Base-by-base conservation (phyloP, 176 grass and related monocot genomes). In the Cenchrus americanus region DNA sequence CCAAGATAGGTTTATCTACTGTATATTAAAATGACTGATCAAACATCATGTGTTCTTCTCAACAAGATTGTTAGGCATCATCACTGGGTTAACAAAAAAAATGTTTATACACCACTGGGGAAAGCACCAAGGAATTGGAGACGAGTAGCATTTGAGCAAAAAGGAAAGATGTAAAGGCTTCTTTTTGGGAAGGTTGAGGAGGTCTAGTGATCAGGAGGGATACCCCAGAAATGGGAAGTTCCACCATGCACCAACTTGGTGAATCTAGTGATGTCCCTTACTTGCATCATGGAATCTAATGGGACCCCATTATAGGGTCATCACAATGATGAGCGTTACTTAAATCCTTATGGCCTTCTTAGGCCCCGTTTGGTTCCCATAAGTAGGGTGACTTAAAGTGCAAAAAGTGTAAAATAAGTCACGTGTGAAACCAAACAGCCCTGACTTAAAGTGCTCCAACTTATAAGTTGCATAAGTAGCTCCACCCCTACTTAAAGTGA, bases 241-340 rank as follows among this genome's bases (percentile, higher is more conserved):
- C 80, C 84, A 47, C 67, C 53, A 57, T 70, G 88, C 69, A 76
- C 61, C 80, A 70, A 83, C 43, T 71, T 74, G 71, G 72, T 92
- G 89, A 92, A 94, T 92, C 87, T 87, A 76, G 79, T 90, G 87
- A 80, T 89, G 90, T 84, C 80, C 84, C 84, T 85, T 68, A 64
- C 42, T 85, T 95, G 93, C 88, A 87, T 86, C 86, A 93, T 87
- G 88, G 93, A 95, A 93, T 93, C 88, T 87, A 80, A 70, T 46
- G 68, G 82, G 69, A 87, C 80, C 73, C 79, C 67, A 83, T 83
- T 79, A 83, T 68, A 86, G 88, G 84, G 67, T 79, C 80, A 82
- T 86, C 78, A 67, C 59, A 34, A 65, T 21, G 1, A 37, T 44
- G 65, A 55, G 21, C 59, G 73, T 83, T 90, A 90, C 50, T 86